These are phyloP conservation scores for Cephaloascus fragrans DNA, from an alignment of 805 yeast genomes.

Conservation along the genomic window DNA sequence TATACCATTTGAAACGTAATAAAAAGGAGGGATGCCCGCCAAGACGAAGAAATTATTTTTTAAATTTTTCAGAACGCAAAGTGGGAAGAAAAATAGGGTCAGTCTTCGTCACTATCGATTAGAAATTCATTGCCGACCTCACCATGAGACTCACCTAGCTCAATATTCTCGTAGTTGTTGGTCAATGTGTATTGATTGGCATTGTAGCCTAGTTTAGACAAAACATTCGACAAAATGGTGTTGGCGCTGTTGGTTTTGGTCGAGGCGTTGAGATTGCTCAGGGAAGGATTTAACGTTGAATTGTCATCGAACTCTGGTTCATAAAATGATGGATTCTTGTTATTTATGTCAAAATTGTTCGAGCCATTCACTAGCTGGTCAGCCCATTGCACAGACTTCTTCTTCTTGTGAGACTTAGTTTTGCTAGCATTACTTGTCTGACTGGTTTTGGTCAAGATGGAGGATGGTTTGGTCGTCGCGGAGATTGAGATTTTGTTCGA, in stretches of 20 bases:
- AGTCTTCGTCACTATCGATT: conserved; percentile 44
- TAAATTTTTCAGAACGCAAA: too few relatives aligned
- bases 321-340: conserved; percentile 13
- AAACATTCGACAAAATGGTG: conserved; percentile 9
- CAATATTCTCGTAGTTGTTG: conserved; percentile 25
- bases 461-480: conserved; percentile 24
- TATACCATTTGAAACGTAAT: too few relatives aligned
- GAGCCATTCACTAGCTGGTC: conserved; percentile 22
- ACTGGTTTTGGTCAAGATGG: conserved; percentile 24
- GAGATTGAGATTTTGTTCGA: conserved; percentile 20
- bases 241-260: conserved; percentile 1
- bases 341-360: conserved; percentile 9
- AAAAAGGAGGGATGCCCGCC: too few relatives aligned
- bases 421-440: not conserved
- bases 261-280: not conserved
- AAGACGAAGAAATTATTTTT: too few relatives aligned
- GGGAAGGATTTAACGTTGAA: conserved; percentile 11
- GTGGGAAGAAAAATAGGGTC: too few relatives aligned
- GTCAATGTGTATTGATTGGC: conserved; percentile 15
- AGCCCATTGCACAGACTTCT: conserved; percentile 39
- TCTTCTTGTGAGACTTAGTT: conserved; percentile 18
- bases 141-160: conserved; percentile 22
- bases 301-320: conserved; percentile 10
- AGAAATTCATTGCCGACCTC: conserved; percentile 27
- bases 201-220: conserved; percentile 17